Evolutionary conservation across 2,329 filamentous ascomycete species (phyloP).

Genomic region (Alternaria sp.): DNA sequence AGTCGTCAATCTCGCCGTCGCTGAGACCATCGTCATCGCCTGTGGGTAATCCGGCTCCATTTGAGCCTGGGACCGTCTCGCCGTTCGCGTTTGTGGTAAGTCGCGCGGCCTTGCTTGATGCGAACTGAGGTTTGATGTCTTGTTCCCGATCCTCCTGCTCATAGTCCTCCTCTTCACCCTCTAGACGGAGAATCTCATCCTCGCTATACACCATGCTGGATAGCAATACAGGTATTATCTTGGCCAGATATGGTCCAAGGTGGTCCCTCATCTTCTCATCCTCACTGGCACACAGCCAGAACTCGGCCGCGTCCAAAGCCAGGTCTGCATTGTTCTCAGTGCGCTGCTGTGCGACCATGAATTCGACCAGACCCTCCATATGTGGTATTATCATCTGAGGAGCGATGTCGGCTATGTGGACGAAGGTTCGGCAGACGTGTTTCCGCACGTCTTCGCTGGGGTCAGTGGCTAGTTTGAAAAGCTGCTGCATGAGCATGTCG

Average conservation of each 20-base stretch:
- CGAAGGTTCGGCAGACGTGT: constrained; percentile 92
- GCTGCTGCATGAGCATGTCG: constrained; percentile 78
- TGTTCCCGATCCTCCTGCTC: constrained; percentile 88
- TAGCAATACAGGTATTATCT: constrained; percentile 88
- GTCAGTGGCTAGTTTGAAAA: constrained; percentile 83
- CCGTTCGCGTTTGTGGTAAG: constrained; percentile 59
- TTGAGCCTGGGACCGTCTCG: constrained; percentile 49
- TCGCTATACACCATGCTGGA: constrained; percentile 96
- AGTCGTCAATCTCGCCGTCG: constrained; percentile 83
- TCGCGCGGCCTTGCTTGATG: constrained; percentile 70
- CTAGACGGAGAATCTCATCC: constrained; percentile 86
- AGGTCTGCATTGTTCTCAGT: constrained; percentile 83
- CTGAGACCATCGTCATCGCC: constrained; percentile 73
- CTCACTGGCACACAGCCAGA: constrained; percentile 94
- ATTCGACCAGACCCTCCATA: constrained; percentile 86
- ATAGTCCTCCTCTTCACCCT: constrained; percentile 80
- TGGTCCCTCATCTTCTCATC: constrained; percentile 79
- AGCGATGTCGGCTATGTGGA: constrained; percentile 86
- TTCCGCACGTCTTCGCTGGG: constrained; percentile 80
- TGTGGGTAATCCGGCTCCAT: constrained; percentile 54
- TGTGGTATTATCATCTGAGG: constrained; percentile 91
- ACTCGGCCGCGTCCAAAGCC: constrained; percentile 93
- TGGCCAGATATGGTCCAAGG: constrained; percentile 77
- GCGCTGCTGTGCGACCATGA: constrained; percentile 88
- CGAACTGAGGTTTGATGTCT: constrained; percentile 92